A percentile compares a stretch with the other conserved stretches of the same genome.
Evolutionary conservation across 495 filamentous ascomycete species (phyloP).

Genomic region (Parathielavia hyrcaniae): DNA sequence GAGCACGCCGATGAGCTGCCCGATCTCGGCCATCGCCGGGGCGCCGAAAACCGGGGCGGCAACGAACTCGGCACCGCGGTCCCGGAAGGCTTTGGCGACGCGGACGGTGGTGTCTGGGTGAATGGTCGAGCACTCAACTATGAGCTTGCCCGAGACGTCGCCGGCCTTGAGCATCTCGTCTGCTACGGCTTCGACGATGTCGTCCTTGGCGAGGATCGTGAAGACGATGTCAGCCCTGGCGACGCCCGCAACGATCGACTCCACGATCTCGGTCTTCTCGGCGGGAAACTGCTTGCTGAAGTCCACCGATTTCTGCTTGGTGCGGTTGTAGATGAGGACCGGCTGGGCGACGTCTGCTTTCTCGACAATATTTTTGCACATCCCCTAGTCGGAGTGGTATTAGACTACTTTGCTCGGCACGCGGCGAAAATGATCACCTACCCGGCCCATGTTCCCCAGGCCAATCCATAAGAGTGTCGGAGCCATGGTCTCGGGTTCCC

Average conservation of each 20-base stretch:
- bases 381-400: constrained; percentile 56
- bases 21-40: constrained; percentile 69
- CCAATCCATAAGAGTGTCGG: constrained; percentile 75
- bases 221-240: constrained; percentile 70
- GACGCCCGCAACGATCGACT: constrained; percentile 59
- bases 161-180: constrained; percentile 43
- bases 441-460: constrained; percentile 85
- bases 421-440: constrained; percentile 38
- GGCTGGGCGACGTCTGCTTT: constrained; percentile 67
- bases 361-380: constrained; percentile 73
- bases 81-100: constrained; percentile 49
- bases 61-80: constrained; percentile 63
- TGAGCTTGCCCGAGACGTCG: constrained; percentile 59
- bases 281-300: constrained; percentile 49
- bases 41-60: constrained; percentile 80
- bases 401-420: constrained; percentile 11
- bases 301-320: constrained; percentile 50
- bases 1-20: constrained; percentile 68
- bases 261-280: constrained; percentile 55
- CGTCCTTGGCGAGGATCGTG: constrained; percentile 74
- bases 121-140: constrained; percentile 84
- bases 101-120: constrained; percentile 73
- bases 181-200: constrained; percentile 56
- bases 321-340: constrained; percentile 76
- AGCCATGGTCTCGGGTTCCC: constrained; percentile 42